A percentile compares a stretch with the other conserved stretches of the same genome.
These are phyloP conservation scores for Chlamydomonas sp. DNA, from an alignment of 139 green algal genomes.

Conservation along the genomic window DNA sequence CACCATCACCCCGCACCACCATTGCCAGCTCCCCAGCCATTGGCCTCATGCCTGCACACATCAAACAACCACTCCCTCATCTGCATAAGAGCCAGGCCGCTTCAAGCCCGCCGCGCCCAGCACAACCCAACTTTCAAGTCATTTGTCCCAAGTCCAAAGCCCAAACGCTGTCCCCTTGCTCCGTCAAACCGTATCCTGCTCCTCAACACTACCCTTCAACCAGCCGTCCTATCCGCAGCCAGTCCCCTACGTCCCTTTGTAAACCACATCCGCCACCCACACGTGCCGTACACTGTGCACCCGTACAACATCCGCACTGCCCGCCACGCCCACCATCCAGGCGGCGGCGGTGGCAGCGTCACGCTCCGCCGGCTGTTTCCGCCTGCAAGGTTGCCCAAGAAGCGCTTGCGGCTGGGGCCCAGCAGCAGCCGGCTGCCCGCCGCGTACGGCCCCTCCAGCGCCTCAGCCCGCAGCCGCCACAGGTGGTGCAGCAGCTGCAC, in stretches of 20 bases:
- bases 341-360: slow-evolving; percentile 68
- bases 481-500: slow-evolving; percentile 75
- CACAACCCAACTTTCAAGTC: too few relatives aligned
- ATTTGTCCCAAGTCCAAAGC: too few relatives aligned
- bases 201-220: too few relatives aligned
- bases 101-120: too few relatives aligned
- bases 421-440: slow-evolving; percentile 70
- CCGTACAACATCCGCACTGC: slow-evolving; percentile 82
- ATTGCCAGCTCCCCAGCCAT: too few relatives aligned
- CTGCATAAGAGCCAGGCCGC: too few relatives aligned
- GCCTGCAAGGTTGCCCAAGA: slow-evolving; percentile 62
- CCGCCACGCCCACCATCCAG: slow-evolving; percentile 58
- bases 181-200: too few relatives aligned
- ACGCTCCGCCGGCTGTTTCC: slow-evolving; percentile 36
- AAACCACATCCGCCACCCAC: slow-evolving; percentile 74
- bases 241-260: slow-evolving; percentile 18
- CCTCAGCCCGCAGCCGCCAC: slow-evolving; percentile 45
- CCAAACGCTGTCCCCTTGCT: too few relatives aligned
- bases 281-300: slow-evolving; percentile 81
- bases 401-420: slow-evolving; percentile 86
- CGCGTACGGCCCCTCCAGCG: slow-evolving; percentile 31
- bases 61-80: too few relatives aligned
- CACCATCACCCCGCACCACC: too few relatives aligned
- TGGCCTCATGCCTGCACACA: too few relatives aligned
- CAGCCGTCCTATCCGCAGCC: too few relatives aligned